Evolutionary conservation across 495 filamentous ascomycete species (phyloP), one percentile per base, ranked within the genome.

Genomic region (Glutinoglossum americanum): DNA sequence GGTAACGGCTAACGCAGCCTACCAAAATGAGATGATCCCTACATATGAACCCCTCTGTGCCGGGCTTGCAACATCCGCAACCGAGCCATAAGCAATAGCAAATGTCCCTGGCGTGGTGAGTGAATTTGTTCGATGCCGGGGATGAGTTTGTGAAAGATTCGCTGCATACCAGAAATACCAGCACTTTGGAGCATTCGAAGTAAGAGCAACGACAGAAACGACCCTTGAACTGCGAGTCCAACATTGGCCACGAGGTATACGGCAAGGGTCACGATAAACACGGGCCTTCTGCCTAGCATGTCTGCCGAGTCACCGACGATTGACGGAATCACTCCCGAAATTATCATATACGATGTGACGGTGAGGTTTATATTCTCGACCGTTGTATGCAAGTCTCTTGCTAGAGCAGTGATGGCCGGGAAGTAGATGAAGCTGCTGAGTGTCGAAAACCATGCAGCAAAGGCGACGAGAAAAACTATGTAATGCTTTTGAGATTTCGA

Each of bases 301-400:
- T 74, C 72, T 0, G 72, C 67, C 44, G 72, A 68, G 10, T 62
- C 65, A 17, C 67, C 70, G 23, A 71, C 65, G 27, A 74, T 21
- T 6, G 73, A 76, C 0, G 81, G 81, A 0, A 77, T 69, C 0
- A 84, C 62, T 44, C 73, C 80, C 61, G 84, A 75, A 30, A 82
- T 71, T 56, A 84, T 74, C 60, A 74, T 51, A 56, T 70, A 77
- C 2, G 69, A 64, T 0, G 69, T 76, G 57, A 76, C 62, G 0
- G 70, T 73, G 33, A 76, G 60, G 53, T 75, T 75, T 59, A 76
- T 74, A 27, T 66, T 37, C 0, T 65, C 61, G 9, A 62, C 62
- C 1, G 69, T 72, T 0, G 71, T 71, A 35, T 68, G 54, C 56
- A 74, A 62, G 27, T 70, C 69, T 0, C 32, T 57, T 9, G 68